Evolutionary conservation across 176 grass and related monocot species (phyloP), one percentile per base, ranked within the genome.

Genomic region (Zoysia pacifica): DNA sequence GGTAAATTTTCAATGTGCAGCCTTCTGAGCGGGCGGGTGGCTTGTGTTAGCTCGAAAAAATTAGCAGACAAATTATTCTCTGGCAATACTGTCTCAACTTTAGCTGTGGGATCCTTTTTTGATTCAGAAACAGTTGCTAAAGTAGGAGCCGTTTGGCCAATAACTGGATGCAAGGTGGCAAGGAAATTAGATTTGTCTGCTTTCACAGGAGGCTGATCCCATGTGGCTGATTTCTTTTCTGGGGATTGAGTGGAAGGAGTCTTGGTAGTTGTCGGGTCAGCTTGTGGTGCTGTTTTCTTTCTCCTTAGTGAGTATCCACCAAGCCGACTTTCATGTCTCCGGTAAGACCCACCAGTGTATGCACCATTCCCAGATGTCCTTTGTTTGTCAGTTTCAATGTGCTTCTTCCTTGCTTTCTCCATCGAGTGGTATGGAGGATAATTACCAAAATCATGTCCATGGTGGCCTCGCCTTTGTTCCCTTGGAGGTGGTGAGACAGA

Each of bases 241-340:
- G 86, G 79, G 40, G 89, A 91, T 12, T 67, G 55, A 84, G 74
- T 67, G 19, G 85, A 45, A 69, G 69, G 11, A 77, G 65, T 72
- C 80, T 79, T 88, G 64, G 73, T 76, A 55, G 65, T 72, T 70
- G 61, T 19, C 28, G 81, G 77, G 55, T 90, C 79, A 39, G 65
- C 72, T 79, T 89, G 86, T 16, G 6, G 72, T 13, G 68, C 70
- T 78, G 83, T 90, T 89, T 85, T 90, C 59, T 83, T 91, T 88
- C 93, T 97, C 81, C 93, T 97, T 73, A 90, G 93, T 75, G 93
- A 97, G 65, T 97, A 97, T 53, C 93, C 90, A 88, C 93, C 93
- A 48, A 97, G 83, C 11, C 74, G 74, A 67, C 81, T 93, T 86
- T 81, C 86, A 69, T 87, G 39, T 93, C 83, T 94, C 50, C 72